Evolutionary conservation across 495 filamentous ascomycete species (phyloP).

Genomic region (Trichoderma reesei): DNA sequence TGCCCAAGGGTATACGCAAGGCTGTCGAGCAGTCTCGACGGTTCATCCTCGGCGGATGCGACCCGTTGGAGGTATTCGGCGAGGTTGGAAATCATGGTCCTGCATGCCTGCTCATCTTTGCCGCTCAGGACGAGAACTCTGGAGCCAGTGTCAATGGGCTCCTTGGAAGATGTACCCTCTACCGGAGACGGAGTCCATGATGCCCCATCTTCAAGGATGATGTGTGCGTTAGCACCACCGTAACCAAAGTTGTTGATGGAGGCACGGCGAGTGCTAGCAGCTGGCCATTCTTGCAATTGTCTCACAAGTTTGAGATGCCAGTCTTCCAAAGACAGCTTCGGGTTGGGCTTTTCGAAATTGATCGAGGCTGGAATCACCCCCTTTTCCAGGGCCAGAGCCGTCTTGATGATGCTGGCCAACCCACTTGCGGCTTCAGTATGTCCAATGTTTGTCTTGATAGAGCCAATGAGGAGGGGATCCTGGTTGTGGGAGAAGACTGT

Average conservation of each 20-base stretch:
- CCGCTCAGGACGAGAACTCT: background rate
- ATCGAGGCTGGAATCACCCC: slow-evolving; percentile 61
- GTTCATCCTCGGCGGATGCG: too few relatives aligned
- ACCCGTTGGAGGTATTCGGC: too few relatives aligned
- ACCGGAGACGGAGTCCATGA: background rate
- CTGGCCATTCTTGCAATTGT: slow-evolving; percentile 15
- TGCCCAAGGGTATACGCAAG: background rate
- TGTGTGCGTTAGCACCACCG: slow-evolving; percentile 11
- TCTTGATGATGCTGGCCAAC: slow-evolving; percentile 61
- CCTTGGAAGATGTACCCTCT: background rate
- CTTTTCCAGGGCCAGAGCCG: slow-evolving; percentile 64
- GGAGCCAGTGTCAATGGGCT: background rate
- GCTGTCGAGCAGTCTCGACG: too few relatives aligned
- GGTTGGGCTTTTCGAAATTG: slow-evolving; percentile 25
- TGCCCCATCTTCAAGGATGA: background rate
- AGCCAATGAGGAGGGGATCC: slow-evolving; percentile 57
- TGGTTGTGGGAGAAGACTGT: slow-evolving; percentile 52
- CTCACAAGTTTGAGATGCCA: background rate
- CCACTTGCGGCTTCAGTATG: background rate
- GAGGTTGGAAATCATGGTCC: too few relatives aligned
- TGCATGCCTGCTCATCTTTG: background rate
- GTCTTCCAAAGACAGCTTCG: background rate
- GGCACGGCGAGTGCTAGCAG: slow-evolving; percentile 17
- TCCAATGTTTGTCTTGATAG: slow-evolving; percentile 61
- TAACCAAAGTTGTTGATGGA: background rate